Base-by-base conservation (phyloP, 257 asterid genomes). In the Avicennia marina region DNA sequence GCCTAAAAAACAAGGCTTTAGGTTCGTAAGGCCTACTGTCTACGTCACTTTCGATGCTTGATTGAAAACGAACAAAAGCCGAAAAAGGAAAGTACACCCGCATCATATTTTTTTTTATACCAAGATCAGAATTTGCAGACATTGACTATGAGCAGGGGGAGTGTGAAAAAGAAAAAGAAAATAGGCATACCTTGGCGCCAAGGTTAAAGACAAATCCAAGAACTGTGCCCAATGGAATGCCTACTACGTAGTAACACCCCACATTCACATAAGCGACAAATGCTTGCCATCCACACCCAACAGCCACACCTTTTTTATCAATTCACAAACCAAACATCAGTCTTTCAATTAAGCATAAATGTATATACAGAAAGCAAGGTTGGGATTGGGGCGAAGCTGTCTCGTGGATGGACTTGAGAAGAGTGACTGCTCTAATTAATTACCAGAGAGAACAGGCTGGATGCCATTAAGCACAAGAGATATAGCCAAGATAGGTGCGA, bases 121-220 rank as follows among this genome's bases (percentile, higher is more conserved):
- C n/a, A n/a, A n/a, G n/a, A n/a, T n/a, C n/a, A n/a, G n/a, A n/a
- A n/a, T n/a, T n/a, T n/a, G n/a, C n/a, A n/a, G n/a, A n/a, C n/a
- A n/a, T n/a, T n/a, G n/a, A n/a, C n/a, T n/a, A n/a, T n/a, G n/a
- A n/a, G n/a, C n/a, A n/a, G n/a, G n/a, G n/a, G n/a, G n/a, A n/a
- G n/a, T n/a, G n/a, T n/a, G n/a, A n/a, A n/a, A n/a, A n/a, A n/a
- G n/a, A n/a, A n/a, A n/a, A n/a, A n/a, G n/a, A n/a, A n/a, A n/a
- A n/a, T n/a, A n/a, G n/a, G n/a, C n/a, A n/a, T n/a, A 76, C 87
- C 87, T 80, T 74, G 11, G 74, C 83, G 6, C 84, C 84, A 11
- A 73, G 66, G 38, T 71, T 51, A 51, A 32, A 76, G 40, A 68
- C 74, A 56, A 76, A 80, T 45, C 87, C 84, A 1, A 80, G 77